Evolutionary conservation across 257 asterid species (phyloP), one percentile per base, ranked within the genome.

Genomic region (Plantago major): DNA sequence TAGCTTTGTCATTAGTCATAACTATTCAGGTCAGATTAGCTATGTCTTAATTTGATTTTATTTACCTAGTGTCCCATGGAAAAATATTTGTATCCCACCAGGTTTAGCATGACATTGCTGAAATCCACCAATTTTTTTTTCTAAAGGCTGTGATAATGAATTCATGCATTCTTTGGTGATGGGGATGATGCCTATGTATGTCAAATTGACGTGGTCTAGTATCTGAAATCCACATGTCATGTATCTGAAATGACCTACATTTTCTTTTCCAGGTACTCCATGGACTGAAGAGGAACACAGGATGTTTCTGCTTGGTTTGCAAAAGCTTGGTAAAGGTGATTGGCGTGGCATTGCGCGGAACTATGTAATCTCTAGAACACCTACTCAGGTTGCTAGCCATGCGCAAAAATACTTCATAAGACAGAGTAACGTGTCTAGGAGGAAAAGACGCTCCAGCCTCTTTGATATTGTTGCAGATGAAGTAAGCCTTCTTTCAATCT

Each of bases 211-310:
- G n/a, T n/a, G n/a, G n/a, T n/a, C n/a, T n/a, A n/a, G n/a, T n/a
- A n/a, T n/a, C n/a, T n/a, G n/a, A n/a, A n/a, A n/a, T n/a, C n/a
- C n/a, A n/a, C n/a, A n/a, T 58, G 5, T 42, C 40, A 28, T 3
- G 33, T 17, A 58, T 58, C 16, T 58, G 62, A 70, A 49, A n/a
- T 63, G 40, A 12, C 42, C 17, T 19, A 15, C 28, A 4, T 16
- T 48, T 60, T 64, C 18, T 66, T 56, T 42, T 33, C 46, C 79
- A 93, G 99, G 99, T 54, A 86, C 82, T 55, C 97, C 99, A 7
- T 93, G 99, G 99, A 93, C 99, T 17, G 99, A 93, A 78, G 96
- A 93, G 71, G 99, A 93, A 66, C 99, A 93, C 49, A 73, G 96
- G 73, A 77, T 93, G 87, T 89, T 93, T 81, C 82, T 93, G 53